phyloP scores from a whole-genome alignment of 768 basidiomycete species.

The Russula olivacea region DNA sequence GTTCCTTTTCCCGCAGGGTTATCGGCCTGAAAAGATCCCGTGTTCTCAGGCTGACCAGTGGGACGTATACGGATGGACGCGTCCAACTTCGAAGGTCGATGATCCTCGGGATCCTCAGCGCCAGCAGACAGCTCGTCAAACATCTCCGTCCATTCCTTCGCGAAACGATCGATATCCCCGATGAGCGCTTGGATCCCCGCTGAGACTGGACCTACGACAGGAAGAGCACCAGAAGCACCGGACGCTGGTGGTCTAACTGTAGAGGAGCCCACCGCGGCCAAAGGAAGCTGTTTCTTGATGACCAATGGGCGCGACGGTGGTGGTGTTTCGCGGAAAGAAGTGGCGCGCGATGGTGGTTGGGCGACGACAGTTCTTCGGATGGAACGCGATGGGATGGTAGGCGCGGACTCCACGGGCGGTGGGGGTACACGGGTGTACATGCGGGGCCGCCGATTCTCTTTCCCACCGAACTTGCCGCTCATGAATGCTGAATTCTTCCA shows the following conservation, averaged over 20 bases:
- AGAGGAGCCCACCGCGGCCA: not conserved
- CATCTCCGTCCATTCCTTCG: slow-evolving; percentile 18
- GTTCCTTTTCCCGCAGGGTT: not conserved
- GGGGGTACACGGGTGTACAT: not conserved
- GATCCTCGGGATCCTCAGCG: not conserved
- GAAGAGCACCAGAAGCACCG: not conserved
- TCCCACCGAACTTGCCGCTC: not conserved
- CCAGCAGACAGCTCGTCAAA: slow-evolving; percentile 7
- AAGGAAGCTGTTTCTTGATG: not conserved
- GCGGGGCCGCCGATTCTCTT: slow-evolving; percentile 11
- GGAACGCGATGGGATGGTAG: not conserved
- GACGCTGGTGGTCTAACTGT: not conserved
- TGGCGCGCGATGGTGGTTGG: not conserved
- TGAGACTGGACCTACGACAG: not conserved
- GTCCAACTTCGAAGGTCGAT: not conserved
- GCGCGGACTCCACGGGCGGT: not conserved
- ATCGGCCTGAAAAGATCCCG: not conserved
- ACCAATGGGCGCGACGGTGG: slow-evolving; percentile 1
- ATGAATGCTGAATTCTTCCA: not conserved
- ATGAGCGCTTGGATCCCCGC: slow-evolving; percentile 13
- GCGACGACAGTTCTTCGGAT: not conserved
- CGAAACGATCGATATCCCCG: slow-evolving; percentile 14
- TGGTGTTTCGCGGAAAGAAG: not conserved
- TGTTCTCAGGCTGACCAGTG: not conserved
- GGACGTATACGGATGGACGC: not conserved